phyloP scores from a whole-genome alignment of 495 filamentous ascomycete species.

The Usnea hakonensis region DNA sequence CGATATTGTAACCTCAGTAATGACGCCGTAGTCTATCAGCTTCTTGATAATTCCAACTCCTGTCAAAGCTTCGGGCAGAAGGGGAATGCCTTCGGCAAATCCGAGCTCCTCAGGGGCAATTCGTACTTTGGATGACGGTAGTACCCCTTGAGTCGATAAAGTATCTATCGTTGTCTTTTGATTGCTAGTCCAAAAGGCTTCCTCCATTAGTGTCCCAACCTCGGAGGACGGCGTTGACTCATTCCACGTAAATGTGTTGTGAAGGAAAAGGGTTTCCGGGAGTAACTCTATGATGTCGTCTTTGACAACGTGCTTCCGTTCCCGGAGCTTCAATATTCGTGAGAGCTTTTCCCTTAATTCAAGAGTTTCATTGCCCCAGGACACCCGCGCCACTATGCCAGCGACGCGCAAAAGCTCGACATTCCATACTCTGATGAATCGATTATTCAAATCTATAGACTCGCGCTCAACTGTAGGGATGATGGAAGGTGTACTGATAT shows the following conservation, averaged over 20 bases:
- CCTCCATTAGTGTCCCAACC: conserved; percentile 76
- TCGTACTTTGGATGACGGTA: conserved; percentile 69
- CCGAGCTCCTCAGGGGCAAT: conserved; percentile 71
- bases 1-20: conserved; percentile 74
- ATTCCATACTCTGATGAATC: conserved; percentile 92
- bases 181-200: conserved; percentile 90
- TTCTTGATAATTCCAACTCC: conserved; percentile 63
- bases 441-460: conserved; percentile 91
- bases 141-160: conserved; percentile 75
- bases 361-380: conserved; percentile 77
- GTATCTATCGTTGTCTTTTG: conserved; percentile 75
- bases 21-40: conserved; percentile 67
- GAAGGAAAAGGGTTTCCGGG: conserved; percentile 49
- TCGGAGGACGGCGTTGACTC: conserved; percentile 81
- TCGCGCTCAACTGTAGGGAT: conserved; percentile 99
- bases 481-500: conserved; percentile 96
- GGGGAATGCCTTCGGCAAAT: conserved; percentile 86
- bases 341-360: conserved; percentile 49
- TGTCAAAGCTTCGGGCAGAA: conserved; percentile 68
- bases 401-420: conserved; percentile 87
- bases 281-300: conserved; percentile 58
- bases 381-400: conserved; percentile 81
- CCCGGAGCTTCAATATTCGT: conserved; percentile 29
- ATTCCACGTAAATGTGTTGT: conserved; percentile 67
- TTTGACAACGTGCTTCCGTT: conserved; percentile 43